phyloP scores from a whole-genome alignment of 1,284 basidiomycete species.

The Ceratobasidium sp. region DNA sequence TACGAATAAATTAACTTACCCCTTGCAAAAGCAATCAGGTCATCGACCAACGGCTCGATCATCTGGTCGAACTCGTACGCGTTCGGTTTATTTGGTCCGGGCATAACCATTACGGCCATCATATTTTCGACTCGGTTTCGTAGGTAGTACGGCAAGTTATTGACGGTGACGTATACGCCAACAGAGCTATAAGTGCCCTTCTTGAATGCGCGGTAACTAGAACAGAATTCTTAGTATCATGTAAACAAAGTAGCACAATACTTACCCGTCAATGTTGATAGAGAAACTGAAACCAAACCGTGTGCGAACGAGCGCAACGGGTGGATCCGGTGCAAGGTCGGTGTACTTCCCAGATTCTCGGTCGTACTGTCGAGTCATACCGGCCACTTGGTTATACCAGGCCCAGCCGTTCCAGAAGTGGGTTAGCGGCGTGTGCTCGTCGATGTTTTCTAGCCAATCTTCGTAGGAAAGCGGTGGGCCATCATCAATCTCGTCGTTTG shows the following conservation, averaged over 20 bases:
- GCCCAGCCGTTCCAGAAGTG: too few relatives aligned
- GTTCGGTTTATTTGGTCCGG: slow-evolving; percentile 11
- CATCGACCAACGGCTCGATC: slow-evolving; percentile 21
- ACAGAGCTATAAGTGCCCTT: background rate
- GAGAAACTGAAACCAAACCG: background rate
- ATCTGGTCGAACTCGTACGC: slow-evolving; percentile 15
- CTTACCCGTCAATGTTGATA: background rate
- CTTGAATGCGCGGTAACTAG: background rate
- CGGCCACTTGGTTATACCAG: background rate
- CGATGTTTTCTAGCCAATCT: too few relatives aligned
- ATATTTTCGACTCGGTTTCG: slow-evolving; percentile 4
- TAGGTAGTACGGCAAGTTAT: slow-evolving; percentile 7
- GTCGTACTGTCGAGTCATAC: background rate
- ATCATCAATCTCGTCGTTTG: background rate
- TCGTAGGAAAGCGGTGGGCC: too few relatives aligned
- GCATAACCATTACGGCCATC: background rate
- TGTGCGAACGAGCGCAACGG: background rate
- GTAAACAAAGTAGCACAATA: too few relatives aligned
- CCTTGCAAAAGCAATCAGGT: background rate
- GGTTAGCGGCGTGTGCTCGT: too few relatives aligned
- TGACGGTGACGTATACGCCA: slow-evolving; percentile 1
- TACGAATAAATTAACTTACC: background rate
- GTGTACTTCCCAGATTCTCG: background rate
- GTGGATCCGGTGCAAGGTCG: background rate
- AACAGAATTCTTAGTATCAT: too few relatives aligned